phyloP scores from a whole-genome alignment of 2,329 filamentous ascomycete species.

The Endocalyx cinctus region DNA sequence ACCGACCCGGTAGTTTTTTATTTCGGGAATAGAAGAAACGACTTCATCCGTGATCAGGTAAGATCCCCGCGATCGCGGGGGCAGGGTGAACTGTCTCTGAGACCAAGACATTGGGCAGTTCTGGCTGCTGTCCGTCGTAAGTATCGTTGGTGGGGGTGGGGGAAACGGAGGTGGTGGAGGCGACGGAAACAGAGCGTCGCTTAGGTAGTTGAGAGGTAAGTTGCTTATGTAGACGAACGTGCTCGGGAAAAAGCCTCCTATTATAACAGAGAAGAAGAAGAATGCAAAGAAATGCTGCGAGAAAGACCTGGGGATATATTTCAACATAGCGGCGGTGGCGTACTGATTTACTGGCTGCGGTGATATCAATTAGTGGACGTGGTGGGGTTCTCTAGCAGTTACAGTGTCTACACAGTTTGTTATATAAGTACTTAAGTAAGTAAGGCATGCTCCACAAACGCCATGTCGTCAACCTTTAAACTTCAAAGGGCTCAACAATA shows the following conservation, averaged over 20 bases:
- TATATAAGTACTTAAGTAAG: no score
- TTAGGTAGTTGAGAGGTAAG: conserved; percentile 41
- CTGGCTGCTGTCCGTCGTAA: no score
- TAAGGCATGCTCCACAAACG: no score
- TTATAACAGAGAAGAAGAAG: conserved; percentile 42
- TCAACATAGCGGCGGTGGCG: no score
- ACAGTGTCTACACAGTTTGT: no score
- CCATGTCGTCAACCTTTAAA: no score
- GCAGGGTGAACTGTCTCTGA: conserved; percentile 81
- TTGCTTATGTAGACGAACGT: conserved; percentile 50
- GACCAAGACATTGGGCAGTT: conserved; percentile 76
- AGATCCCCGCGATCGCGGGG: conserved; percentile 70
- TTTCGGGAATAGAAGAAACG: conserved; percentile 67
- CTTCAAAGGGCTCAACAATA: no score
- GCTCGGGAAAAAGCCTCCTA: conserved; percentile 48
- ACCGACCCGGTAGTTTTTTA: conserved; percentile 78
- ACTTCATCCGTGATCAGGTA: conserved; percentile 86
- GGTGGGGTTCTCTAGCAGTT: conserved; percentile 19
- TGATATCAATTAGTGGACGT: conserved; percentile 14
- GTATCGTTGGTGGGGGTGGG: conserved; percentile 14
- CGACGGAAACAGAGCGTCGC: conserved; percentile 10
- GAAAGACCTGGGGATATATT: no score
- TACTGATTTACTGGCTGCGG: no score
- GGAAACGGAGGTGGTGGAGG: conserved; percentile 7
- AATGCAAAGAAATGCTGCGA: conserved; percentile 36